Evolutionary conservation across 176 grass and related monocot species (phyloP).

Genomic region (Coix lacrymajobi): DNA sequence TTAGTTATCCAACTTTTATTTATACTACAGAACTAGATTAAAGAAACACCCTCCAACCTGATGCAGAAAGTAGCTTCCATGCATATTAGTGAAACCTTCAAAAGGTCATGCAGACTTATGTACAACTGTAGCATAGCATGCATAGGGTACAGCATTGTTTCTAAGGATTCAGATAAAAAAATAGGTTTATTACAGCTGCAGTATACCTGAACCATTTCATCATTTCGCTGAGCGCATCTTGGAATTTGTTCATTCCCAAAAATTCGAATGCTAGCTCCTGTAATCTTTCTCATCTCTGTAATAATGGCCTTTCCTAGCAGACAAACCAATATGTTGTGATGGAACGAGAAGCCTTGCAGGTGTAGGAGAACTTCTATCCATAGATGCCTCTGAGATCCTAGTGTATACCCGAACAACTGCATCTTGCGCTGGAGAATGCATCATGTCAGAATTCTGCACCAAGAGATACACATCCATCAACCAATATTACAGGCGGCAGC

Average conservation of each 20-base stretch:
- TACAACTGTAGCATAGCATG: neutral
- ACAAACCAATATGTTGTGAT: slow-evolving; percentile 67
- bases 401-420: slow-evolving; percentile 63
- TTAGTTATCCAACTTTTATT: neutral
- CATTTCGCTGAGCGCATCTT: slow-evolving; percentile 65
- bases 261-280: slow-evolving; percentile 73
- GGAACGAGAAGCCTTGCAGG: slow-evolving; percentile 82
- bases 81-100: neutral
- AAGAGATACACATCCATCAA: slow-evolving; percentile 30
- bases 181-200: neutral
- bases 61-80: neutral
- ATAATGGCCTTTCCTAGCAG: slow-evolving; percentile 76
- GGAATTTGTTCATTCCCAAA: slow-evolving; percentile 71
- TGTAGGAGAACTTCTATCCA: slow-evolving; percentile 55
- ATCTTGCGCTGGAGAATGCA: slow-evolving; percentile 70
- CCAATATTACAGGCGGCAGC: neutral
- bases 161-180: slow-evolving; percentile 2
- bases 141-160: neutral
- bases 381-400: slow-evolving; percentile 54
- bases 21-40: neutral
- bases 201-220: slow-evolving; percentile 78
- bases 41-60: neutral
- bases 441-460: slow-evolving; percentile 73
- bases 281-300: slow-evolving; percentile 73
- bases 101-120: neutral